Evolutionary conservation across 2,329 filamentous ascomycete species (phyloP).

Genomic region (Fusarium burgessii): DNA sequence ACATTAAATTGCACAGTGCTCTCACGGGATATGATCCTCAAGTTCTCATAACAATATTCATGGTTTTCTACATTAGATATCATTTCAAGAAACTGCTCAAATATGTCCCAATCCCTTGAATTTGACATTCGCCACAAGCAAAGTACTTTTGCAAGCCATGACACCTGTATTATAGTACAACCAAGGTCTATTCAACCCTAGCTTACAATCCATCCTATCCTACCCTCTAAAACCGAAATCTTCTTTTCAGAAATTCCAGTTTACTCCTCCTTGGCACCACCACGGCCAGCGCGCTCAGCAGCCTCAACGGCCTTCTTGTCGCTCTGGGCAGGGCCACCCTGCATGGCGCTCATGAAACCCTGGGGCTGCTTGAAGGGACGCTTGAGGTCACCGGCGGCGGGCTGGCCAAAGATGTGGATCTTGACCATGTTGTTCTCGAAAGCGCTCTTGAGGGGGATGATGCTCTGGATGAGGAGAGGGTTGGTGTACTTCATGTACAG

Average conservation of each 20-base stretch:
- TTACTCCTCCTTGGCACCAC: conserved; percentile 80
- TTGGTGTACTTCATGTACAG: conserved; percentile 99
- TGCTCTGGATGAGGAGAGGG: conserved; percentile 97
- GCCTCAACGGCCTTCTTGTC: conserved; percentile 91
- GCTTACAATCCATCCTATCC: conserved; percentile 16
- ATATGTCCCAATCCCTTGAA: not conserved
- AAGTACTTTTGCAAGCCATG: conserved; percentile 24
- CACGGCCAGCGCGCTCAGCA: conserved; percentile 79
- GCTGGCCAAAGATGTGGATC: conserved; percentile 90
- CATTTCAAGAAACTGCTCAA: not conserved
- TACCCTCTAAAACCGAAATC: conserved; percentile 1
- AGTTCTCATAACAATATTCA: not conserved
- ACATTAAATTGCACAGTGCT: not conserved
- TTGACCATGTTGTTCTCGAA: conserved; percentile 97
- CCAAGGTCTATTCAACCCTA: conserved; percentile 25
- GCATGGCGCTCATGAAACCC: conserved; percentile 85
- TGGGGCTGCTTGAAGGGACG: conserved; percentile 90
- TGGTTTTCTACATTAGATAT: conserved; percentile 1
- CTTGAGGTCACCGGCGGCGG: conserved; percentile 91
- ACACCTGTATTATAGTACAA: conserved; percentile 38
- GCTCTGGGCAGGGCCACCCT: conserved; percentile 81
- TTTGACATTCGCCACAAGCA: conserved; percentile 12
- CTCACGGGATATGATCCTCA: not conserved
- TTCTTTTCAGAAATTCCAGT: conserved; percentile 19
- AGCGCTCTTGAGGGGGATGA: conserved; percentile 96